Evolutionary conservation across 2,329 filamentous ascomycete genomes (phyloP).

Genomic region (Teratosphaeria zuluensis): DNA sequence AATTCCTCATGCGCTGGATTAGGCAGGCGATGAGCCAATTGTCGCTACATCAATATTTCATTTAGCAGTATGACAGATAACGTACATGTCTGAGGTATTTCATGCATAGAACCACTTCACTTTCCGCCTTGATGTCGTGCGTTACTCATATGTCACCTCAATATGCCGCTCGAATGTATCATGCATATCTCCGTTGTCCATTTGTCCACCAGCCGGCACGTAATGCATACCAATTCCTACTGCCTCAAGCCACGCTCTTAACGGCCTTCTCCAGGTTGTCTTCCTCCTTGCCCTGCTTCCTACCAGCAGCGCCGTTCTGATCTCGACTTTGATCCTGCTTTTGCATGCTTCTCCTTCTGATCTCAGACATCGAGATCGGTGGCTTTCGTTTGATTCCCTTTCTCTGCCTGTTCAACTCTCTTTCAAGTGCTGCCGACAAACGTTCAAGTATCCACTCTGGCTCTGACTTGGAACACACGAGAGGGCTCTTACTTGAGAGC

Average conservation of each 20-base stretch:
- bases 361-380: conserved; percentile 21
- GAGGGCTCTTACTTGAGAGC: conserved; percentile 58
- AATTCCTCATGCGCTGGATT: not conserved
- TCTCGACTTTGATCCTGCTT: not conserved
- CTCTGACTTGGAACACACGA: conserved; percentile 60
- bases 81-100: not conserved
- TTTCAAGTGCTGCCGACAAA: conserved; percentile 47
- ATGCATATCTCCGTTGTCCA: not conserved
- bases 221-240: not conserved
- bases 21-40: not conserved
- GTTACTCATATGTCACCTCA: not conserved
- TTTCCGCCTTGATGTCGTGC: not conserved
- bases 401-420: conserved; percentile 33
- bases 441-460: conserved; percentile 64
- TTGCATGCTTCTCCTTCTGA: conserved; percentile 1
- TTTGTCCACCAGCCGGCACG: not conserved
- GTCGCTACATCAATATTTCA: not conserved
- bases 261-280: conserved; percentile 3
- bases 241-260: conserved; percentile 1
- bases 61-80: not conserved
- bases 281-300: conserved; percentile 2
- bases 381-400: conserved; percentile 19
- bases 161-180: not conserved
- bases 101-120: not conserved
- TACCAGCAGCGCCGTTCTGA: not conserved